Conservation (phyloP, 192 early-diverging fungal genomes). For the Powellomyces hirtus region DNA sequence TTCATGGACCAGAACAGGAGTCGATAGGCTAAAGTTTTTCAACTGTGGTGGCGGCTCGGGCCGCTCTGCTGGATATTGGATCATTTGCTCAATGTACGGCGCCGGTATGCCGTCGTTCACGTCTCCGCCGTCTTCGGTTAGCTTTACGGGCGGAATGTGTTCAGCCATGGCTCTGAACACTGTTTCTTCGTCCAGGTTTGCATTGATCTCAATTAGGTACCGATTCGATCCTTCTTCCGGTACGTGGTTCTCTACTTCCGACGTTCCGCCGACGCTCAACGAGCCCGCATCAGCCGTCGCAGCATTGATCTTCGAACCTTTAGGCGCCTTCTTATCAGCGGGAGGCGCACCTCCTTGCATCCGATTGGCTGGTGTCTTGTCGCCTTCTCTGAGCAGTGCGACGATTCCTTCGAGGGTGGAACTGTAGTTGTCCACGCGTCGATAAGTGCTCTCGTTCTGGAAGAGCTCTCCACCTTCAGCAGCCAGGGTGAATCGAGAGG, state of each 20-base stretch:
- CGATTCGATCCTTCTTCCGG: constrained; percentile 17
- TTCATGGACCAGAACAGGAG: constrained; percentile 19
- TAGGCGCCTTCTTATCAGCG: constrained; percentile 38
- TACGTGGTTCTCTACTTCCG: constrained; percentile 14
- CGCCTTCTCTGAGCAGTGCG: constrained; percentile 34
- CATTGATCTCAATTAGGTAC: constrained; percentile 38
- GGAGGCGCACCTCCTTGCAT: not conserved
- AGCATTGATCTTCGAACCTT: not conserved
- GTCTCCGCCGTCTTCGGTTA: constrained; percentile 21
- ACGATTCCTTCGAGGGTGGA: constrained; percentile 35
- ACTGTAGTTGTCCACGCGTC: constrained; percentile 37
- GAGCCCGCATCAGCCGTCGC: not conserved
- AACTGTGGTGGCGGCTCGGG: constrained; percentile 11
- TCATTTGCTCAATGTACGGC: constrained; percentile 45
- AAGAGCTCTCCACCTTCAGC: constrained; percentile 43
- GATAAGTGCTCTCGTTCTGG: constrained; percentile 40
- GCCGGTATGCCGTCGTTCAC: constrained; percentile 29
- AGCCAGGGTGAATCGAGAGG: constrained; percentile 27
- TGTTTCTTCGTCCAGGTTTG: constrained; percentile 37
- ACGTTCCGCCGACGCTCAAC: not conserved
- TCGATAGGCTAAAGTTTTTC: constrained; percentile 32
- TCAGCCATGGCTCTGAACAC: constrained; percentile 45
- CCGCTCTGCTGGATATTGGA: constrained; percentile 36
- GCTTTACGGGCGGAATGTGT: constrained; percentile 32
- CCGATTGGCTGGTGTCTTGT: constrained; percentile 19